These are phyloP conservation scores for Omphalotus olearius DNA, from an alignment of 1,284 basidiomycete genomes.

Conservation along the genomic window DNA sequence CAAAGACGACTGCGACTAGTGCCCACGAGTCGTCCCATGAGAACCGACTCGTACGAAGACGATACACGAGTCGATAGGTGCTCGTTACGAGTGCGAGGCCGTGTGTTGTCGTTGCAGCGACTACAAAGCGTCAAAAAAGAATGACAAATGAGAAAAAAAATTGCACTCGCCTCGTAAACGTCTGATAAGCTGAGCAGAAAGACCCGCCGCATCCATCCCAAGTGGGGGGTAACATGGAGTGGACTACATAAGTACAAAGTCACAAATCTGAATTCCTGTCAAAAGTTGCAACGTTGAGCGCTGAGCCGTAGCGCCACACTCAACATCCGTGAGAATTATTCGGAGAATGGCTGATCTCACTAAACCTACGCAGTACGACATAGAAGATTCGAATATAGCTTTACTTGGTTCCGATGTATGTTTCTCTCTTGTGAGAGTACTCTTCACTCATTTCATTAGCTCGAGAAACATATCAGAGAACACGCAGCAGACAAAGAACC, in stretches of 20 bases:
- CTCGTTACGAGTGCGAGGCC: conserved; percentile 14
- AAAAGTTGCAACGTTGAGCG: no score
- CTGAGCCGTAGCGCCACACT: no score
- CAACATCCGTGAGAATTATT: no score
- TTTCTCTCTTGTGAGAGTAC: neutral
- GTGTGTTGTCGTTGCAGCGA: conserved; percentile 1
- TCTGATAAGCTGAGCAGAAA: neutral
- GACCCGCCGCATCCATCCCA: no score
- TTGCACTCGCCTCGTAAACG: neutral
- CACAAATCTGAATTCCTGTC: no score
- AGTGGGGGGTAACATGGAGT: no score
- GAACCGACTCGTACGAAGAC: conserved; percentile 11
- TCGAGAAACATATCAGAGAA: conserved; percentile 54
- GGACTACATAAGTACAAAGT: no score
- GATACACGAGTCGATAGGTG: conserved; percentile 13
- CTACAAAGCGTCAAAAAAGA: neutral
- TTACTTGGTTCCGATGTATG: conserved; percentile 59
- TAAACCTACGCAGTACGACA: conserved; percentile 46
- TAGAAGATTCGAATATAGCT: conserved; percentile 59
- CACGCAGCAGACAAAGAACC: conserved; percentile 47
- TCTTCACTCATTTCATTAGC: conserved; percentile 27
- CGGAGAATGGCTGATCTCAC: conserved; percentile 39
- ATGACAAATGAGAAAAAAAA: neutral
- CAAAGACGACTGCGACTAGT: conserved; percentile 15
- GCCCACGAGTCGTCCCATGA: conserved; percentile 24